Base-by-base conservation (phyloP, 306 rosid species). In the Senna siamea region DNA sequence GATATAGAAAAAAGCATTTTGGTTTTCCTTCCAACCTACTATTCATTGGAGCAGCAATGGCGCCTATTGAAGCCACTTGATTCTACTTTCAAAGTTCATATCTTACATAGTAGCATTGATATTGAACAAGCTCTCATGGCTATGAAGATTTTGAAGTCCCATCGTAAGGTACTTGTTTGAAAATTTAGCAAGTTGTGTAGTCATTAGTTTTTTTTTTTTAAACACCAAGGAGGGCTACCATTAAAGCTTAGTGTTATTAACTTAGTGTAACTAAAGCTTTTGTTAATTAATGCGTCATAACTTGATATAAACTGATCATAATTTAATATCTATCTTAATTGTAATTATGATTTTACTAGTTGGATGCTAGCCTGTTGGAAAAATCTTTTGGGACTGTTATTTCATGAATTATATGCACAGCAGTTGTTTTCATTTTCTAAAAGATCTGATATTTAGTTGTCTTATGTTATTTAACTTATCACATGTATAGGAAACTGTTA, bases 1-100 rank as follows among this genome's bases (percentile, higher is more conserved):
- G 98, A 93, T 76, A 88, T 93, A 73, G 96, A 88, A 74, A 93
- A 86, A 87, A 83, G 98, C 87, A 90, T 93, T 74, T 79, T 93
- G 85, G 80, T 93, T 74, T 93, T 93, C 80, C 98, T 93, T 81
- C 98, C 98, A 34, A 93, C 98, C 34, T 93, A 93, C 83, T 53
- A 53, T 82, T 81, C 96, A 12, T 79, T 93, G 78, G 95, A 85
- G 87, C 82, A 82, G 79, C 98, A 93, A 79, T 88, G 96, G 95
- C 60, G 79, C 80, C 90, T 87, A 71, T 73, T 93, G 87, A 87
- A 74, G 84, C 88, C 93, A 6, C 83, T 85, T 63, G 87, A 71
- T 46, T 85, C 92, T 73, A 78, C 89, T 57, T 93, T 93, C 81
- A 79, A 86, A 81, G 82, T 93, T 79, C 88, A 90, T 79, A 85